Evolutionary conservation across 2,329 filamentous ascomycete species (phyloP), one percentile per base, ranked within the genome.

Genomic region (Claviceps maximensis): DNA sequence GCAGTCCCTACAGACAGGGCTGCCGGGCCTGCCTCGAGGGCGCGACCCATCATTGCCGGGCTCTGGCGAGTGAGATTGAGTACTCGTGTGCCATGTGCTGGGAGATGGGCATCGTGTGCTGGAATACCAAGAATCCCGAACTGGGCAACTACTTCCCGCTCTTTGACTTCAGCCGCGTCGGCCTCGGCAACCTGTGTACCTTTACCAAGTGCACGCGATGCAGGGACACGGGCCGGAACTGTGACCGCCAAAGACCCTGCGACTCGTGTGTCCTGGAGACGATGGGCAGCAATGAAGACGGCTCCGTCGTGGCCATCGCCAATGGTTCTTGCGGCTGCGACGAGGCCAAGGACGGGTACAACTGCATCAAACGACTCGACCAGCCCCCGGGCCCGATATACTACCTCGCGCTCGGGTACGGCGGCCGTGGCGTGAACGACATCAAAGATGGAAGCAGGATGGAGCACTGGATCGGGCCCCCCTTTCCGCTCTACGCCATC

Each of bases 171-270:
- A 61, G 62, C 54, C 56, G 58, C 4, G 63, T 69, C 10, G 67
- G 67, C 46, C 63, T 67, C 47, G 66, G 67, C 5, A 54, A 56
- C 25, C 58, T 57, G 21, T 52, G 60, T 51, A 55, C 62, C 12
- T 68, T 62, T 53, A 41, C 54, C 12, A 53, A 55, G 0, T 69
- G 65, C 53, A 9, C 33, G 1, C 53, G 53, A 17, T 69, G 67
- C 56, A 15, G 49, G 4, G 40, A 51, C 1, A 58, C 44, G 7
- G 55, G 55, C 2, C 47, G 60, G 1, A 58, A 61, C 50, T 71
- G 69, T 54, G 69, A 71, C 48, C 62, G 64, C 1, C 66, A 67
- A 51, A 61, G 67, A 21, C 69, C 69, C 1, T 71, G 69, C 53
- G 65, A 70, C 50, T 65, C 61, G 4, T 71, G 69, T 58, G 52